Conservation (phyloP, 768 basidiomycete species). For the Termitomyces sp. region DNA sequence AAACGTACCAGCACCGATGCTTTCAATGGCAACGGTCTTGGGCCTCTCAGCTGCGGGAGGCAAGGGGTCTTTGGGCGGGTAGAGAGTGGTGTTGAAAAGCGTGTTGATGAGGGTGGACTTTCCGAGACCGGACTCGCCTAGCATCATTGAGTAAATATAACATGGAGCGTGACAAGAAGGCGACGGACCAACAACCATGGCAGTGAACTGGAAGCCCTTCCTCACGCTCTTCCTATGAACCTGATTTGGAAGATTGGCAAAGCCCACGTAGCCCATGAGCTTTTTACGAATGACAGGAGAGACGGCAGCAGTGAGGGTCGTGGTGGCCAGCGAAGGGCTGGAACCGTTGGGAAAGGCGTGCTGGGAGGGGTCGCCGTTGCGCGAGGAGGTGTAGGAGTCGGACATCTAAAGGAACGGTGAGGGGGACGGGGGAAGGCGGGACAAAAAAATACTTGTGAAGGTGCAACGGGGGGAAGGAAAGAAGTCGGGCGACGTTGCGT, state of each 20-base stretch:
- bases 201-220: constrained; percentile 98
- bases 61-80: constrained; percentile 80
- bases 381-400: constrained; percentile 67
- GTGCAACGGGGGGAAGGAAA: constrained; percentile 47
- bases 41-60: constrained; percentile 83
- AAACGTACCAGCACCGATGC: constrained; percentile 88
- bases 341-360: constrained; percentile 61
- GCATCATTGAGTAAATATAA: constrained; percentile 15
- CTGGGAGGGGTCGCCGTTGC: constrained; percentile 53
- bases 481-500: constrained; percentile 41
- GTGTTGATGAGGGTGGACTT: constrained; percentile 99
- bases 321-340: constrained; percentile 49
- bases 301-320: constrained; percentile 27
- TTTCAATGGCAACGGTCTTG: constrained; percentile 96
- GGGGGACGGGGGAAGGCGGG: constrained; percentile 22
- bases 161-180: constrained; percentile 14
- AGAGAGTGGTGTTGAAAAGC: constrained; percentile 94
- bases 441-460: constrained; percentile 45
- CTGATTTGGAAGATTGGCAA: constrained; percentile 98
- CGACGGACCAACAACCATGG: constrained; percentile 90
- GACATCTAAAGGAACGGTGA: constrained; percentile 49
- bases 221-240: constrained; percentile 97
- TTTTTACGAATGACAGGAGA: constrained; percentile 75
- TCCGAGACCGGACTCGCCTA: constrained; percentile 96
- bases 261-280: constrained; percentile 92